These are phyloP conservation scores for grape (Vitis vinifera) DNA, from an alignment of 164 flowering plant species.

Conservation along the genomic window DNA sequence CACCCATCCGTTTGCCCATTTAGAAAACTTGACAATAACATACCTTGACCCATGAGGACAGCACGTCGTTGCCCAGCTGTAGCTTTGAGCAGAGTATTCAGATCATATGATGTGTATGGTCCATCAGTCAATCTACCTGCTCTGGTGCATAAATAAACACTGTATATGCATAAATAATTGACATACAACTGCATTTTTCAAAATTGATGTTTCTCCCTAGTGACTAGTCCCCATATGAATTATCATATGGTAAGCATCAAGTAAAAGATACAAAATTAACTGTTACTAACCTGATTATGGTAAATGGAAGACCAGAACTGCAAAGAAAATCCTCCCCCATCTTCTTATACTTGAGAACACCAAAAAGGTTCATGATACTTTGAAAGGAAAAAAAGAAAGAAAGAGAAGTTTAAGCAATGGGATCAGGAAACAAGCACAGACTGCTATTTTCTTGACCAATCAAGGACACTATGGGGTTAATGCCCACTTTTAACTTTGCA, in stretches of 20 bases:
- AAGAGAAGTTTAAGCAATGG: no score
- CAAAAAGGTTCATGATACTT: conserved; percentile 98
- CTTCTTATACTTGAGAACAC: conserved; percentile 96
- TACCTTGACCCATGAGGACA: conserved; percentile 91
- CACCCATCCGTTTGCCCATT: not conserved
- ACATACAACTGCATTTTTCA: not conserved
- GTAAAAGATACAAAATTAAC: not conserved
- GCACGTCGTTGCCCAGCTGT: conserved; percentile 95
- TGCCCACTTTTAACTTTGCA: no score
- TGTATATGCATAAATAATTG: not conserved
- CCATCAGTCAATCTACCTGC: conserved; percentile 98
- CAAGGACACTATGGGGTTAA: no score
- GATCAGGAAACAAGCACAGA: no score
- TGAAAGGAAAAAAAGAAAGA: conserved; percentile 4
- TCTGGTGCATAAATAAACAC: conserved; percentile 34
- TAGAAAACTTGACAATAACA: conserved; percentile 1
- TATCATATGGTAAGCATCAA: not conserved
- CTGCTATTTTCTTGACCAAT: no score
- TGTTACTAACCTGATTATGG: conserved; percentile 75
- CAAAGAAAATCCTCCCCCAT: conserved; percentile 93
- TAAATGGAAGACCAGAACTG: conserved; percentile 79
- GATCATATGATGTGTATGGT: conserved; percentile 98
- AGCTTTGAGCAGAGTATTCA: conserved; percentile 91
- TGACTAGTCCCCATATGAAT: not conserved
- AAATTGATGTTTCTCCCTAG: not conserved